These are phyloP conservation scores for Metschnikowia dekortorum DNA, from an alignment of 805 yeast species.

Conservation along the genomic window DNA sequence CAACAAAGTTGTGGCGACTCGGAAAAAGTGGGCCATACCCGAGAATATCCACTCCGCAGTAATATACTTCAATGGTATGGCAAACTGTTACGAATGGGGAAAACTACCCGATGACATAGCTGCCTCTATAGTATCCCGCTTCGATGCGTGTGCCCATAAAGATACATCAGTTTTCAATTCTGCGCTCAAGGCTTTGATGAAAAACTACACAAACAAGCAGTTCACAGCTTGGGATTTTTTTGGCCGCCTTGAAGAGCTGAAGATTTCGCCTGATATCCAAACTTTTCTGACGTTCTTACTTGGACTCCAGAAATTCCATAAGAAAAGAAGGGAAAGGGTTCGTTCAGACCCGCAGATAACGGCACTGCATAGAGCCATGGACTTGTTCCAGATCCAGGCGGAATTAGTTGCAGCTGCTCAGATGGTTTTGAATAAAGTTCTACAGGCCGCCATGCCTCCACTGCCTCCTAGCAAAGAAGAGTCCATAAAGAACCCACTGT, in stretches of 20 bases:
- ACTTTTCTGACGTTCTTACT: constrained; percentile 37
- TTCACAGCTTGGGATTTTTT: constrained; percentile 36
- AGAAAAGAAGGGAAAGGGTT: constrained; percentile 15
- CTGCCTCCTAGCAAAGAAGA: constrained; percentile 29
- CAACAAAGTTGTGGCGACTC: constrained; percentile 44
- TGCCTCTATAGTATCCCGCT: constrained; percentile 19
- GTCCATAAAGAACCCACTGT: constrained; percentile 18
- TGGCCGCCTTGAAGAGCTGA: constrained; percentile 20
- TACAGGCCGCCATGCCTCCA: constrained; percentile 31
- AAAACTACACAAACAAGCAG: constrained; percentile 31
- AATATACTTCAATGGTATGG: constrained; percentile 33
- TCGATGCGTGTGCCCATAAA: constrained; percentile 11
- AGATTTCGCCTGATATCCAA: constrained; percentile 27
- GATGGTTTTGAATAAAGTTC: constrained; percentile 23
- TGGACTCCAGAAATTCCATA: constrained; percentile 26
- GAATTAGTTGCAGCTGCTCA: constrained; percentile 25
- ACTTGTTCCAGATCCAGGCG: constrained; percentile 26
- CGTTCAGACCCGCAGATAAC: constrained; percentile 13
- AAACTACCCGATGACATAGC: constrained; percentile 18
- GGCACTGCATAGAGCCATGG: constrained; percentile 18
- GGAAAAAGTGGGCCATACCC: constrained; percentile 60
- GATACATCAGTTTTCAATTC: constrained; percentile 33
- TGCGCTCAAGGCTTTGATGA: constrained; percentile 31
- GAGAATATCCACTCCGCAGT: constrained; percentile 44
- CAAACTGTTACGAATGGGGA: constrained; percentile 33